A percentile compares a stretch with the other conserved stretches of the same genome.
phyloP scores from a whole-genome alignment of 495 filamentous ascomycete species.

The Xylaria venustula region DNA sequence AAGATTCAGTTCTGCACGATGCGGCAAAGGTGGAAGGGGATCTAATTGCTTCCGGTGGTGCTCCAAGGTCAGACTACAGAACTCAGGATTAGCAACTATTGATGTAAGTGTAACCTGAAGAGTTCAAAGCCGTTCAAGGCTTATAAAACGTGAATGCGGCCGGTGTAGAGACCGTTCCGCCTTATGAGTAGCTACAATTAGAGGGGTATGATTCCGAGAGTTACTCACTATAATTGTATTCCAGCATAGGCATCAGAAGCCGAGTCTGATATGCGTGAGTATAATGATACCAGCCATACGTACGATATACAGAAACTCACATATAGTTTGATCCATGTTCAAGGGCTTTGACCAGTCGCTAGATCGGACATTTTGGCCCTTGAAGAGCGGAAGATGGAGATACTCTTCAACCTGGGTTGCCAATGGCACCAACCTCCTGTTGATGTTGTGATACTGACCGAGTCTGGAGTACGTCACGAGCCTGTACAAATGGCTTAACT shows the following conservation, averaged over 20 bases:
- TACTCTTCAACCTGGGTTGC: constrained; percentile 67
- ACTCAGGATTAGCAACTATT: too few species aligned
- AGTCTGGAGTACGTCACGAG: constrained; percentile 60
- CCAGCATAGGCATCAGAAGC: constrained; percentile 82
- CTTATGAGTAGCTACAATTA: too few species aligned
- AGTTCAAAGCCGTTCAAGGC: too few species aligned
- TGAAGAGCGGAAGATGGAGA: constrained; percentile 73
- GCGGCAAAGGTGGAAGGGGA: constrained; percentile 68
- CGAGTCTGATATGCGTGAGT: constrained; percentile 55
- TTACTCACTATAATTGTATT: constrained; percentile 41
- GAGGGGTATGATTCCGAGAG: constrained; percentile 46
- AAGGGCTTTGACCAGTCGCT: constrained; percentile 70
- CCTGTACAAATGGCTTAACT: constrained; percentile 78
- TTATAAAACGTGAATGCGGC: too few species aligned
- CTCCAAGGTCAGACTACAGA: constrained; percentile 53
- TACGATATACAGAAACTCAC: constrained; percentile 44
- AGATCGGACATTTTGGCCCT: constrained; percentile 63
- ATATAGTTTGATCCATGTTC: constrained; percentile 65
- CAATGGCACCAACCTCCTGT: constrained; percentile 64
- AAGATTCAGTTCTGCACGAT: constrained; percentile 61
- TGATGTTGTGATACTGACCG: constrained; percentile 53
- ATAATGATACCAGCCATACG: neutral
- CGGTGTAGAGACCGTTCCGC: too few species aligned
- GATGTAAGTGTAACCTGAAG: too few species aligned
- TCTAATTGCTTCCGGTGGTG: constrained; percentile 60